Evolutionary conservation across 805 yeast genomes (phyloP).

Genomic region (Starmera amethionina): DNA sequence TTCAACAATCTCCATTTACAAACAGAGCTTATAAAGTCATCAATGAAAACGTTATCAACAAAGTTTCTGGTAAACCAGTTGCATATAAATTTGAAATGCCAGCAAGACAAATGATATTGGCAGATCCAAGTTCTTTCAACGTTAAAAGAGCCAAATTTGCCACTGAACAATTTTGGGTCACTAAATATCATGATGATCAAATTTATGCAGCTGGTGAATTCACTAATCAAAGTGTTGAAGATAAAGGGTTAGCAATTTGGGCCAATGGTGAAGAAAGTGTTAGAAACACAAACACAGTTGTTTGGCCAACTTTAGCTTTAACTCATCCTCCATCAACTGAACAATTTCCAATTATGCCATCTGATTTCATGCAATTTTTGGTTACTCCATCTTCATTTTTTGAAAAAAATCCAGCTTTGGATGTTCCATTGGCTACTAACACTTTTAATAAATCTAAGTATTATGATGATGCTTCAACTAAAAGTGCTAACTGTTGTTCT

Average conservation of each 20-base stretch:
- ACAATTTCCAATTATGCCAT: slow-evolving; percentile 89
- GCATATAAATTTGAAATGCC: slow-evolving; percentile 69
- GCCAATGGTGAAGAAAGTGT: slow-evolving; percentile 58
- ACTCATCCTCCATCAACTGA: slow-evolving; percentile 78
- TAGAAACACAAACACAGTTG: slow-evolving; percentile 66
- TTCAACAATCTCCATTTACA: slow-evolving; percentile 69
- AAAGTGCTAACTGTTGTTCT: neutral
- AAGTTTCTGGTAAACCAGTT: slow-evolving; percentile 60
- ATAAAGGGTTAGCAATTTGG: slow-evolving; percentile 66
- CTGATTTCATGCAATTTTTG: slow-evolving; percentile 61
- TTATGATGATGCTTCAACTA: slow-evolving; percentile 18
- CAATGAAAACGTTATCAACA: slow-evolving; percentile 64
- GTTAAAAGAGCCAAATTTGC: slow-evolving; percentile 66
- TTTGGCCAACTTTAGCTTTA: slow-evolving; percentile 76
- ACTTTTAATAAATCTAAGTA: slow-evolving; percentile 53
- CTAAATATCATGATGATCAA: slow-evolving; percentile 65
- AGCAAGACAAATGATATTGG: slow-evolving; percentile 68
- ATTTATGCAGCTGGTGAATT: slow-evolving; percentile 78
- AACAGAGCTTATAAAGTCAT: slow-evolving; percentile 67
- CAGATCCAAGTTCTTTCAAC: slow-evolving; percentile 52
- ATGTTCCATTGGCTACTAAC: slow-evolving; percentile 64
- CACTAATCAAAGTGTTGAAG: slow-evolving; percentile 67
- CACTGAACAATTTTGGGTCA: slow-evolving; percentile 74
- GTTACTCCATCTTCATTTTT: slow-evolving; percentile 69
- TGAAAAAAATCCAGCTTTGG: slow-evolving; percentile 68